Base-by-base conservation (phyloP, 345 rosid genomes). In the Reutealis trisperma region DNA sequence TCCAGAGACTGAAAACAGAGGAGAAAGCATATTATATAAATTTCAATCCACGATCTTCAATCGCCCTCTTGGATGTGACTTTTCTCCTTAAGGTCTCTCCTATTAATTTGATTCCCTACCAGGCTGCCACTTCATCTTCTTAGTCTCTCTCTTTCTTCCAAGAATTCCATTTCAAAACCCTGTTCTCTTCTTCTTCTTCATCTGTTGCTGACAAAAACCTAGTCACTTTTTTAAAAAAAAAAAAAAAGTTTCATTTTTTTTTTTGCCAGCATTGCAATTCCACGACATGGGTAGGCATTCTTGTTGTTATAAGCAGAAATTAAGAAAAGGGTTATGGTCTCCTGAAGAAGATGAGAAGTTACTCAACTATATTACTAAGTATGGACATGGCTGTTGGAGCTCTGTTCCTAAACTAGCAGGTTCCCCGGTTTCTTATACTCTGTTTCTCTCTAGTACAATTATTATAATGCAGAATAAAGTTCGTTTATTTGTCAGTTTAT, bases 321-420 rank as follows among this genome's bases (percentile, higher is more conserved):
- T 91, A 61, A 85, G 94, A 78, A 93, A 93, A 84, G 97, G 97
- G 67, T 86, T 92, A 60, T 92, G 97, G 97, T 92, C 95, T 57
- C 97, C 95, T 24, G 97, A 92, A 74, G 97, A 92, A 88, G 94
- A 92, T 67, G 97, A 89, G 88, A 92, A 89, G 63, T 93, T 92
- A 75, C 90, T 91, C 42, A 86, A 79, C 83, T 84, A 89, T 75
- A 90, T 92, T 58, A 85, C 90, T 15, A 88, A 84, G 71, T 89
- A 87, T 52, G 97, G 97, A 4, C 93, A 85, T 83, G 97, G 95
- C 14, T 92, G 95, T 60, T 92, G 97, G 97, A 90, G 97, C 77
- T 88, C 95, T 80, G 97, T 92, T 77, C 97, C 97, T 59, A 90
- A 88, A 78, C 87, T 87, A 6, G 97, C 97, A 45, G 97, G 97